Evolutionary conservation across 2,329 filamentous ascomycete genomes (phyloP).

Genomic region (Dothideomycetes sp.): DNA sequence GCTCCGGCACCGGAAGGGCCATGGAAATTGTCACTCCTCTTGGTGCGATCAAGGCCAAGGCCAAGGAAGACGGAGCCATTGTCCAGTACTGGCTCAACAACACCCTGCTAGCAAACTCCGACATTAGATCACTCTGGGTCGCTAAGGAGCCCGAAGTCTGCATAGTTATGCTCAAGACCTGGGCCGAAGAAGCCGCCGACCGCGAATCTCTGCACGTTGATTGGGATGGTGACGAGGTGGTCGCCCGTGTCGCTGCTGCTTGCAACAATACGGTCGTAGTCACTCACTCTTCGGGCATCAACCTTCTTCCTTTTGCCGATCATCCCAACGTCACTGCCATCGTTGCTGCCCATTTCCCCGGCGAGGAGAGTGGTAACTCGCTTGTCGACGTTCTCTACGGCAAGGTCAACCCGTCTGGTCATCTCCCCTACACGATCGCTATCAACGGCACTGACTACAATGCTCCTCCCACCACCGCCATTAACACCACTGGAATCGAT

Average conservation of each 20-base stretch:
- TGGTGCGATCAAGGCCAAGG: constrained; percentile 19
- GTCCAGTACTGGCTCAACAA: constrained; percentile 31
- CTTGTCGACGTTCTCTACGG: constrained; percentile 74
- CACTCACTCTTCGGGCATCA: constrained; percentile 15
- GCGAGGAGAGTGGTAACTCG: constrained; percentile 77
- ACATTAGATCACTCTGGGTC: constrained; percentile 27
- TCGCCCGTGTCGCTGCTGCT: constrained; percentile 12
- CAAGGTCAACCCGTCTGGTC: constrained; percentile 66
- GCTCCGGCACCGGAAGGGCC: constrained; percentile 11
- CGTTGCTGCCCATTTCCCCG: constrained; percentile 73
- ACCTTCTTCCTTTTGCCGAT: constrained; percentile 17
- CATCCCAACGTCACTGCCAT: constrained; percentile 46
- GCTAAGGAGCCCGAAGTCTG: constrained; percentile 37
- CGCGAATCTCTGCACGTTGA: constrained; percentile 14
- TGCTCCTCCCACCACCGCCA: constrained; percentile 18
- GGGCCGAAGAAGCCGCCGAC: constrained; percentile 18
- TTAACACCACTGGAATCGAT: too few species aligned
- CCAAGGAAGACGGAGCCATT: constrained; percentile 23
- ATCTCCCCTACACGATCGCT: constrained; percentile 79
- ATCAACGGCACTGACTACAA: constrained; percentile 61
- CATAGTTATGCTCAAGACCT: constrained; percentile 39
- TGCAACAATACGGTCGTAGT: constrained; percentile 18
- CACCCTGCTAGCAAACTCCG: constrained; percentile 21
- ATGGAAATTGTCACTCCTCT: constrained; percentile 15
- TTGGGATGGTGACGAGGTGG: constrained; percentile 21